Conservation (phyloP, 805 yeast genomes). For the Peterozyma toletana region DNA sequence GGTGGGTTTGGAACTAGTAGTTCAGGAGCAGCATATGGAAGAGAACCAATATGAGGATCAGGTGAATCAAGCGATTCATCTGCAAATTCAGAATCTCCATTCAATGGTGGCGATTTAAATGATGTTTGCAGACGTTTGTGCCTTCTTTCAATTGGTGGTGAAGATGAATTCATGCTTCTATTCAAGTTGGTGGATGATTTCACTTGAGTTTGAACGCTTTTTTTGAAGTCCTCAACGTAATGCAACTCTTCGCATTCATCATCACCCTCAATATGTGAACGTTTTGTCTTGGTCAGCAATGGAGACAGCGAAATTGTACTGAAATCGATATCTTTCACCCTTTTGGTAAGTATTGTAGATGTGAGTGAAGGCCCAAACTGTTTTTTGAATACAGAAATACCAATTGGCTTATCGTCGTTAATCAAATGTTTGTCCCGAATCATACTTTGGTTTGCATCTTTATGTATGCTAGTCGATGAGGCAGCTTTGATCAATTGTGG, state of each 20-base stretch:
- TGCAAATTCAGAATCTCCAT: background rate
- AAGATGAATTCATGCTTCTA: conserved; percentile 12
- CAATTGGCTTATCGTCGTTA: conserved; percentile 25
- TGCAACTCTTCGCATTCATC: conserved; percentile 3
- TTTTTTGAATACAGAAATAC: conserved; percentile 19
- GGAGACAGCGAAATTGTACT: background rate
- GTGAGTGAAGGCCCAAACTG: conserved; percentile 22
- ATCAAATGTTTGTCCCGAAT: conserved; percentile 18
- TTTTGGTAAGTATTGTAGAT: conserved; percentile 9
- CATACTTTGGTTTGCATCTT: conserved; percentile 3
- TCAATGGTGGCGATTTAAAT: background rate
- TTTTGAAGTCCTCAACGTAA: conserved; percentile 13
- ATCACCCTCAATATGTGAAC: too few relatives aligned
- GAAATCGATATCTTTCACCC: background rate
- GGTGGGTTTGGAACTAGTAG: conserved; percentile 57
- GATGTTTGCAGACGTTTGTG: conserved; percentile 4
- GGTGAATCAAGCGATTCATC: conserved; percentile 25
- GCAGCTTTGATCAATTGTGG: background rate
- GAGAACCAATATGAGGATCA: conserved; percentile 74
- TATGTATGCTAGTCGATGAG: background rate
- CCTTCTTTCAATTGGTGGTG: conserved; percentile 13
- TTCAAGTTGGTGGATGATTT: too few relatives aligned
- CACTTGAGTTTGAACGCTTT: too few relatives aligned
- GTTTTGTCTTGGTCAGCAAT: too few relatives aligned
- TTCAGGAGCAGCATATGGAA: conserved; percentile 93